Evolutionary conservation across 345 rosid species (phyloP).

Genomic region (Sonneratia caseolaris): DNA sequence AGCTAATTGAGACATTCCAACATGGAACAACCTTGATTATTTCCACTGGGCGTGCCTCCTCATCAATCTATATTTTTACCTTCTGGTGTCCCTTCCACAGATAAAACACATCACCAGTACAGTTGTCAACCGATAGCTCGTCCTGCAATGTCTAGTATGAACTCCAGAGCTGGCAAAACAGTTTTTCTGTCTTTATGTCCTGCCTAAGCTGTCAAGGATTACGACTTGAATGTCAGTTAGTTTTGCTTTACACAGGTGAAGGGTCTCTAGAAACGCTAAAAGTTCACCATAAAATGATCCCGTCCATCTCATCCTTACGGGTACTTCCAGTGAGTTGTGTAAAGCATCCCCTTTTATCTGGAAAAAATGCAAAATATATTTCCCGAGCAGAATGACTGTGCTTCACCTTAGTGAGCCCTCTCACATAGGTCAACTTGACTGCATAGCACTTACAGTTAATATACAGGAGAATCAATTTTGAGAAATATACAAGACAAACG

Average conservation of each 20-base stretch:
- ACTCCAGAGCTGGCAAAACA: neutral
- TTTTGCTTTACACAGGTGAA: conserved; percentile 39
- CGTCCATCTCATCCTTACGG: neutral
- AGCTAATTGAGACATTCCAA: neutral
- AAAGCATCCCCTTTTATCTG: neutral
- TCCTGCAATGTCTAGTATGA: conserved; percentile 25
- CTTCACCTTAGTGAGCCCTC: neutral
- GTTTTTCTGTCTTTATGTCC: neutral
- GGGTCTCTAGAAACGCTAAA: conserved; percentile 32
- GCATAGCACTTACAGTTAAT: neutral
- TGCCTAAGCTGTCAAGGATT: neutral
- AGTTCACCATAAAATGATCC: neutral
- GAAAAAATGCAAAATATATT: neutral
- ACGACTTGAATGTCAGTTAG: conserved; percentile 1
- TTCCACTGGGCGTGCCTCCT: neutral
- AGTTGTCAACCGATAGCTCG: conserved; percentile 33
- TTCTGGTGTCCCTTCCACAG: conserved; percentile 21
- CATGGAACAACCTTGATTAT: neutral
- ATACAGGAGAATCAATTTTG: neutral
- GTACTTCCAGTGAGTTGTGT: neutral
- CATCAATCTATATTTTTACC: neutral
- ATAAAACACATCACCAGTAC: conserved; percentile 27
- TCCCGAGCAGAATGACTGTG: neutral
- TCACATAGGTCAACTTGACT: neutral
- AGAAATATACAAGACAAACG: neutral